A percentile compares a stretch with the other conserved stretches of the same genome.
Evolutionary conservation across 2,329 filamentous ascomycete genomes (phyloP).

Genomic region (Clarireedia paspali): DNA sequence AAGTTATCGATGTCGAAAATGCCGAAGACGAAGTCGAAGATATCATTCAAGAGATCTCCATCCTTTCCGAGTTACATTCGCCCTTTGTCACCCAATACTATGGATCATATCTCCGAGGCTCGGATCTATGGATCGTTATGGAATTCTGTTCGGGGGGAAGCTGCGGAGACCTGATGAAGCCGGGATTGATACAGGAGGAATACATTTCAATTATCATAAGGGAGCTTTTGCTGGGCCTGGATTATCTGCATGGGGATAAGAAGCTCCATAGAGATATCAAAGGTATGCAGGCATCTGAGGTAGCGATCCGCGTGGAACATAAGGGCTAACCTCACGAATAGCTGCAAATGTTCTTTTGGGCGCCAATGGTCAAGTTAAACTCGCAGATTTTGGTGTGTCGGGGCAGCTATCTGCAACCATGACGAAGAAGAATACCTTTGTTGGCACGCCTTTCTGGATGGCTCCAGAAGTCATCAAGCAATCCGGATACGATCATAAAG

Average conservation of each 20-base stretch:
- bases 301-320: neutral
- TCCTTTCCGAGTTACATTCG: slow-evolving; percentile 90
- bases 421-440: slow-evolving; percentile 99
- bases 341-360: slow-evolving; percentile 89
- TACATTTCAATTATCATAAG: slow-evolving; percentile 95
- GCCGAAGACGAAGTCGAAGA: slow-evolving; percentile 99
- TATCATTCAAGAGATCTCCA: slow-evolving; percentile 98
- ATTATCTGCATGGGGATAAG: slow-evolving; percentile 90
- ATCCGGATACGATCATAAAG: slow-evolving; percentile 95
- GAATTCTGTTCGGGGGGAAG: slow-evolving; percentile 97
- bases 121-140: slow-evolving; percentile 99
- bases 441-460: slow-evolving; percentile 99
- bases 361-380: slow-evolving; percentile 88
- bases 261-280: slow-evolving; percentile 97
- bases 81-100: slow-evolving; percentile 97
- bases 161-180: slow-evolving; percentile 92
- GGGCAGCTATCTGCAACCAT: slow-evolving; percentile 95
- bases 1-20: slow-evolving; percentile 97
- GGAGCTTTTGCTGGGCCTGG: slow-evolving; percentile 81
- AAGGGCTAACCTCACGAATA: slow-evolving; percentile 30
- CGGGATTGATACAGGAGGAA: slow-evolving; percentile 82
- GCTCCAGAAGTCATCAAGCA: slow-evolving; percentile 98
- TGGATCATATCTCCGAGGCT: slow-evolving; percentile 91
- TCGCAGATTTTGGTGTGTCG: slow-evolving; percentile 95
- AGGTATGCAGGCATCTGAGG: slow-evolving; percentile 42